Conservation (phyloP, 192 early-diverging fungal species). For the Coemansia sp. region DNA sequence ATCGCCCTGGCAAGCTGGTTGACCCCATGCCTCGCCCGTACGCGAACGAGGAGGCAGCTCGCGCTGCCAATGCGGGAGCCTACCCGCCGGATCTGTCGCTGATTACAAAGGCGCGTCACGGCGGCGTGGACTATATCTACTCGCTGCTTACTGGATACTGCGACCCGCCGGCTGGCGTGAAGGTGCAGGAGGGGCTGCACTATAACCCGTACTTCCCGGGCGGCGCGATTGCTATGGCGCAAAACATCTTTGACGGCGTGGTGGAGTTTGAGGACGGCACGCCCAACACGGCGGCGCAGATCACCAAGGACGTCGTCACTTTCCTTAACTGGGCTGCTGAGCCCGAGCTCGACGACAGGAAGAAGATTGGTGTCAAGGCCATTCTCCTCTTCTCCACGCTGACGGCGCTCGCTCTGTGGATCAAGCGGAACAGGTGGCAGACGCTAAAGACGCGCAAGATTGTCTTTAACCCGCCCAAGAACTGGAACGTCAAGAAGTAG, state of each 20-base stretch:
- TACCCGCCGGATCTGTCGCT: conserved; percentile 93
- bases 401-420: conserved; percentile 77
- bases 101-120: conserved; percentile 92
- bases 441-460: conserved; percentile 92
- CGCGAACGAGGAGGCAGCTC: conserved; percentile 94
- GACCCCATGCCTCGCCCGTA: conserved; percentile 90
- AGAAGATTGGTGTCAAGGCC: conserved; percentile 93
- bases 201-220: conserved; percentile 99
- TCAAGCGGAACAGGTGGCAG: conserved; percentile 93
- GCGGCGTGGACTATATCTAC: conserved; percentile 94
- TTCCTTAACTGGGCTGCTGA: conserved; percentile 96
- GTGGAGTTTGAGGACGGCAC: conserved; percentile 98
- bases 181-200: conserved; percentile 91
- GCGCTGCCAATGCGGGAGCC: conserved; percentile 94
- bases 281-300: conserved; percentile 91
- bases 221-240: conserved; percentile 95
- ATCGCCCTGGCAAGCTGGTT: conserved; percentile 89
- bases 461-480: conserved; percentile 63
- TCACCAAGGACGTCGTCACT: conserved; percentile 93
- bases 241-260: conserved; percentile 87
- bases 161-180: conserved; percentile 91
- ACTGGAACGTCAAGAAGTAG: conserved; percentile 35
- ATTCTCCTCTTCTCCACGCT: conserved; percentile 68
- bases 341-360: conserved; percentile 95
- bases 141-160: conserved; percentile 91